Base-by-base conservation (phyloP, 768 basidiomycete species). In the Collybia mongolica region DNA sequence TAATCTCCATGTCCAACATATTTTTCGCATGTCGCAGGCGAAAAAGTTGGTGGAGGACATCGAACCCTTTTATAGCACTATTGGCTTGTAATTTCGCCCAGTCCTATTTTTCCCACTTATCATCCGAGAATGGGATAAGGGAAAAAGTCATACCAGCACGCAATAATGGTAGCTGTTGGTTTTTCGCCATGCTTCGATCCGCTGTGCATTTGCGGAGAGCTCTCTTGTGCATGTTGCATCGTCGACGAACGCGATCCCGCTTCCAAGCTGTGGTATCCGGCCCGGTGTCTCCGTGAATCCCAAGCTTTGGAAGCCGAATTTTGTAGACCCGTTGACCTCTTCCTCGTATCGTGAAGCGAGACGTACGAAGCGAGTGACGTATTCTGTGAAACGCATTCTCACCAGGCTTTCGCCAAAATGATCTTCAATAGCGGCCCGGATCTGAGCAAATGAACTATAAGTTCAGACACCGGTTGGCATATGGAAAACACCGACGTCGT, bases 101-200 rank as follows among this genome's bases (percentile, higher is more conserved):
- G 61, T 94, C 90, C 92, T 96, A 49, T 37, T 56, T 2, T 29
- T n/a, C 42, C 44, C 17, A 37, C 15, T 40, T n/a, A 40, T 37
- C 15, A 2, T 2, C 38, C 28, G 24, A 49, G 35, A 44, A 15
- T 22, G 36, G 7, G 14, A 12, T 12, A 48, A 19, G 39, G 20
- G 48, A 29, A n/a, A 2, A 62, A 48, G 24, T 24, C 28, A 51
- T 56, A 95, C 95, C 67, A 72, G 69, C 48, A 83, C 77, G 58
- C 74, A 88, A 53, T 89, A 80, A 48, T 81, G 77, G 66, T 98
- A 97, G 47, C 81, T 84, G 54, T 81, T 83, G 4, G 91, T 96
- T 62, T 80, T 80, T 54, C 90, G 74, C 96, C 96, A 99, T 6
- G 88, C 95, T 61, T 98, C 97, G 35, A 98, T 93, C 29, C 96